Percentiles rank a stretch among this genome's conserved stretches.
Conservation (phyloP, 164 flowering plant genomes). For the Aristolochia fimbriata region DNA sequence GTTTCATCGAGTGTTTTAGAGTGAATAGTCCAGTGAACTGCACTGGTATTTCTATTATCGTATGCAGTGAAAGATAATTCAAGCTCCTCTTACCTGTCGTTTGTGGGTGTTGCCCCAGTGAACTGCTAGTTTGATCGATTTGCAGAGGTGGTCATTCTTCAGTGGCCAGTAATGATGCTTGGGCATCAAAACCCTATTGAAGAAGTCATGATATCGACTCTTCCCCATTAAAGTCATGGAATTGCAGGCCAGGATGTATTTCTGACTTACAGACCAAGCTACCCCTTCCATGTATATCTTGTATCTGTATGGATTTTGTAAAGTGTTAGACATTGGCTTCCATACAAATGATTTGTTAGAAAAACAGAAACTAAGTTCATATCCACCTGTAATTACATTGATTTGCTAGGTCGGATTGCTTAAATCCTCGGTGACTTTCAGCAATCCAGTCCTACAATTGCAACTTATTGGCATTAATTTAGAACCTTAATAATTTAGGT, state of each 20-base stretch:
- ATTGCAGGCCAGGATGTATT: constrained; percentile 63
- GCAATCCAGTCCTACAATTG: constrained; percentile 39
- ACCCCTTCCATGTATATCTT: constrained; percentile 59
- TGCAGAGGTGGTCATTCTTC: constrained; percentile 26
- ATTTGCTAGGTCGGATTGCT: constrained; percentile 31
- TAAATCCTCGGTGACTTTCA: constrained; percentile 31
- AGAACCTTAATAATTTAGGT: background rate
- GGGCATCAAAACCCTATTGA: constrained; percentile 46
- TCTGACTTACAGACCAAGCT: constrained; percentile 70
- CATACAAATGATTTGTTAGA: background rate
- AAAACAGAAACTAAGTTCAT: background rate
- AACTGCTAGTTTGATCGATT: constrained; percentile 49
- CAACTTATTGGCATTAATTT: background rate
- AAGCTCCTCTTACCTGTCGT: constrained; percentile 23
- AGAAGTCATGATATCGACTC: constrained; percentile 53
- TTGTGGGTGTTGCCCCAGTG: constrained; percentile 62
- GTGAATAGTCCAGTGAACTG: background rate
- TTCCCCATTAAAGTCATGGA: constrained; percentile 33
- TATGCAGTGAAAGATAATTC: background rate
- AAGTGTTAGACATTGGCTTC: background rate
- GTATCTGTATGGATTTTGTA: constrained; percentile 21
- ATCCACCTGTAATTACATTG: constrained; percentile 50
- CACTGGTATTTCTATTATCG: background rate
- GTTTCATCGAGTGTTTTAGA: no score
- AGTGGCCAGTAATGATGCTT: constrained; percentile 68